Evolutionary conservation across 177 flowering plant genomes (phyloP).

Genomic region (Vitis hybrid): DNA sequence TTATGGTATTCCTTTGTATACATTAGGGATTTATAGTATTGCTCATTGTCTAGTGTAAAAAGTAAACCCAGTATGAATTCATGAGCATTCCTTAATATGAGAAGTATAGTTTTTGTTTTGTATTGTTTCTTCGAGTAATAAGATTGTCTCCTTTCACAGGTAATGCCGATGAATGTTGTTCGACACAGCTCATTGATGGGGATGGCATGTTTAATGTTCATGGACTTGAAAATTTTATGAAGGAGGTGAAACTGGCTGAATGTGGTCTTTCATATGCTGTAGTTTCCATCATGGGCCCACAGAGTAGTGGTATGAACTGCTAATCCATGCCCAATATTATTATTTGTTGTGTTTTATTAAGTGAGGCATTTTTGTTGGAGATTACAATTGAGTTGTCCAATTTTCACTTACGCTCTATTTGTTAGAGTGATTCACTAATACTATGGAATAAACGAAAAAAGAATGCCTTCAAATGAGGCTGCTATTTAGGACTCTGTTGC

Average conservation of each 20-base stretch:
- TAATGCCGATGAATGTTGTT: constrained; percentile 37
- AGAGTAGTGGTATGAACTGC: constrained; percentile 77
- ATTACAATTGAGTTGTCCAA: no score
- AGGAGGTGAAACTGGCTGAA: constrained; percentile 62
- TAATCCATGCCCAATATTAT: not conserved
- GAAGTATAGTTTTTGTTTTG: not conserved
- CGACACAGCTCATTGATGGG: constrained; percentile 80
- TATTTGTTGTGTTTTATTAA: not conserved
- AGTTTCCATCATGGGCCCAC: constrained; percentile 94
- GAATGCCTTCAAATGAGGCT: no score
- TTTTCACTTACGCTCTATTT: no score
- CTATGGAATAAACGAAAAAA: no score
- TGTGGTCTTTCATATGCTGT: constrained; percentile 89
- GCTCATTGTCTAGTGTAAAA: no score
- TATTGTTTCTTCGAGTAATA: not conserved
- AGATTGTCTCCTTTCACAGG: constrained; percentile 27
- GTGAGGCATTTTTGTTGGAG: not conserved
- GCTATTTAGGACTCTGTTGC: no score
- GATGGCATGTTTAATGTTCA: constrained; percentile 70
- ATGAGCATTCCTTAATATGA: no score
- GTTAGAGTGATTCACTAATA: no score
- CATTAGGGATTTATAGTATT: no score
- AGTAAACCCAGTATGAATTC: no score
- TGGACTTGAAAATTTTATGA: constrained; percentile 60
- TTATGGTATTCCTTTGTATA: no score